Evolutionary conservation across 23 red algal species (phyloP).

Genomic region (Chondrus crispus): DNA sequence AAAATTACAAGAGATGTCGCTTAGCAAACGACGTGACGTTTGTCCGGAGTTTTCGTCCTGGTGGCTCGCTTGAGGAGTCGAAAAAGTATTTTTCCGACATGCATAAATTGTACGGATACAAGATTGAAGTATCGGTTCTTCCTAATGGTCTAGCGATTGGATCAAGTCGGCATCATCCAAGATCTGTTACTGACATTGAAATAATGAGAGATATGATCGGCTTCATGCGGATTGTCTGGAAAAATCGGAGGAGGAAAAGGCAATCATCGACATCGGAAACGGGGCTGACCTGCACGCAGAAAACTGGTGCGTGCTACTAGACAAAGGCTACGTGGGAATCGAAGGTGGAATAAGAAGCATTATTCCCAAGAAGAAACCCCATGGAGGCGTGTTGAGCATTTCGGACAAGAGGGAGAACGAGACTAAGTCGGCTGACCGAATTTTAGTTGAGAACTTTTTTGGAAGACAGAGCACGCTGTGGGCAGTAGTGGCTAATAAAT

Average conservation of each 20-base stretch:
- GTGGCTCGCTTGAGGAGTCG: background rate
- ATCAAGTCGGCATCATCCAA: too few relatives aligned
- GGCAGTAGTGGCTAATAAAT: too few relatives aligned
- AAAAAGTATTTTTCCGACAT: background rate
- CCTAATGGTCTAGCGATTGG: too few relatives aligned
- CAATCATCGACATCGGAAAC: background rate
- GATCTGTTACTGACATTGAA: too few relatives aligned
- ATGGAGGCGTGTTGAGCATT: background rate
- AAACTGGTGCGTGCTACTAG: background rate
- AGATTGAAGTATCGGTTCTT: too few relatives aligned
- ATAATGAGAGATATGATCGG: too few relatives aligned
- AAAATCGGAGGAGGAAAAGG: background rate
- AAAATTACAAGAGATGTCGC: background rate
- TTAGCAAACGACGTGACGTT: background rate
- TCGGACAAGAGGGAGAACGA: background rate
- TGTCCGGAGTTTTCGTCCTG: background rate
- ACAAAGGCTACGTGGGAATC: conserved; percentile 5
- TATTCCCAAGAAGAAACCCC: conserved; percentile 5
- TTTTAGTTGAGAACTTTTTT: conserved; percentile 14
- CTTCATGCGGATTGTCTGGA: too few relatives aligned
- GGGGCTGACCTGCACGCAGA: background rate
- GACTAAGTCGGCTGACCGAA: conserved; percentile 10
- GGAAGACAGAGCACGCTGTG: too few relatives aligned
- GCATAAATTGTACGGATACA: background rate
- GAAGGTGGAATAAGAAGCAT: background rate